Conservation (phyloP, 305 asterid genomes). For the Andrographis paniculata region DNA sequence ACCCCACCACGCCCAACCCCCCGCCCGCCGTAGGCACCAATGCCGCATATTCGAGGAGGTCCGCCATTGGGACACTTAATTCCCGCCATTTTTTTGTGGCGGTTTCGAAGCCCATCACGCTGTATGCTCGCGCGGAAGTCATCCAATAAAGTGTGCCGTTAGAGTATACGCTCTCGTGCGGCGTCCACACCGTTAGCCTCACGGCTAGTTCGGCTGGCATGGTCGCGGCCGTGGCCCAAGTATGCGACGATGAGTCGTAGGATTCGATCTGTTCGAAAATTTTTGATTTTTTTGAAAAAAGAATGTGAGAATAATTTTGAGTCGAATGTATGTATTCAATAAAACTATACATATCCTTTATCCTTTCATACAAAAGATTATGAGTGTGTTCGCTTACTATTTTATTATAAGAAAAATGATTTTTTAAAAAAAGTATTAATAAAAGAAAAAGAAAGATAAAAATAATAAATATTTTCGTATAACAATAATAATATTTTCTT, state of each 20-base stretch:
- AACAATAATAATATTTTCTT: too few species aligned
- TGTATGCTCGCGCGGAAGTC: slow-evolving; percentile 72
- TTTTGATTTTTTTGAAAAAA: too few species aligned
- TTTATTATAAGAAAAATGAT: too few species aligned
- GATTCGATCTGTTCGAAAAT: too few species aligned
- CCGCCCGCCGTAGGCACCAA: slow-evolving; percentile 53
- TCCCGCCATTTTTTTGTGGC: slow-evolving; percentile 47
- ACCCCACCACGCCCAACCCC: slow-evolving; percentile 55
- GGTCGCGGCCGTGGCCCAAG: slow-evolving; percentile 32
- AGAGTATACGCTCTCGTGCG: slow-evolving; percentile 47
- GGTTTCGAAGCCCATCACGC: slow-evolving; percentile 54
- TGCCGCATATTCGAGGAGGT: slow-evolving; percentile 75
- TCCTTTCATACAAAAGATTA: too few species aligned
- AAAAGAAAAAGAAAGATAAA: too few species aligned
- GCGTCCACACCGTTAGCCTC: slow-evolving; percentile 86
- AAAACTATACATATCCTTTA: too few species aligned
- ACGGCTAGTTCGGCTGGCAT: slow-evolving; percentile 68
- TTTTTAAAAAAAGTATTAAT: too few species aligned
- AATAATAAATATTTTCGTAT: too few species aligned
- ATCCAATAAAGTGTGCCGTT: slow-evolving; percentile 64
- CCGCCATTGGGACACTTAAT: slow-evolving; percentile 63
- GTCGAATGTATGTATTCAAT: too few species aligned
- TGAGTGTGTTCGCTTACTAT: too few species aligned
- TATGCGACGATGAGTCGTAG: slow-evolving; percentile 37
- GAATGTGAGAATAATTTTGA: too few species aligned